Evolutionary conservation across 139 green algal genomes (phyloP), one percentile per base, ranked within the genome.

Genomic region (Chlamydomonas sphaeroides): DNA sequence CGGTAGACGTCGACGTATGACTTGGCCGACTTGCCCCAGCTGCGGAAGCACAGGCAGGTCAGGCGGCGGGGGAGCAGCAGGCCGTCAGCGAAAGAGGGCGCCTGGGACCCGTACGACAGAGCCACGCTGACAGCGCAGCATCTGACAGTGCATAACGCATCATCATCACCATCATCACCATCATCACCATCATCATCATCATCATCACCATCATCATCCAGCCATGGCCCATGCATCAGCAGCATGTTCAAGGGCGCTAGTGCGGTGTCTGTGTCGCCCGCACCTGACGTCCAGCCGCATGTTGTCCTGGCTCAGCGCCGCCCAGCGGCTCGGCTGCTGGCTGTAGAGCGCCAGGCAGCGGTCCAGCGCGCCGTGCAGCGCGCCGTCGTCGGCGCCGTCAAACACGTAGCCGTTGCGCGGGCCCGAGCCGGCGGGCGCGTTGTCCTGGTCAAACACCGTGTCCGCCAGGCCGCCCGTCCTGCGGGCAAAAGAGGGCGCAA

Each of bases 331-430:
- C 10, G 69, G 81, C 45, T 89, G 39, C 18, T 92, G 75, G 10
- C 88, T 67, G 86, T 91, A 97, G 45, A 91, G 81, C 23, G 36
- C n/a, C n/a, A 96, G 35, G 11, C 92, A 94, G 8, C 95, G 87
- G 84, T 96, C 90, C 59, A 98, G 87, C 18, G 93, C 93, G 36
- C 57, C 78, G 70, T 95, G 78, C 75, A 97, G 61, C 15, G 88
- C 88, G 28, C 70, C 86, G 56, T 97, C 94, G 74, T 98, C 93
- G 26, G 92, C 84, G 65, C 96, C 97, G 59, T 95, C 91, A 85
- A 99, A 99, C n/a, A 90, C 88, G 87, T 92, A 98, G 41, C 95
- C 95, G 78, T 97, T 98, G 76, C 77, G 85, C 39, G 79, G 59
- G 8, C 66, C 76, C 21, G 79, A 30, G 36, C 56, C 42, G 32